A percentile compares a stretch with the other conserved stretches of the same genome.
phyloP scores from a whole-genome alignment of 352 stramenopile genomes.

The Ophiocytium majus region DNA sequence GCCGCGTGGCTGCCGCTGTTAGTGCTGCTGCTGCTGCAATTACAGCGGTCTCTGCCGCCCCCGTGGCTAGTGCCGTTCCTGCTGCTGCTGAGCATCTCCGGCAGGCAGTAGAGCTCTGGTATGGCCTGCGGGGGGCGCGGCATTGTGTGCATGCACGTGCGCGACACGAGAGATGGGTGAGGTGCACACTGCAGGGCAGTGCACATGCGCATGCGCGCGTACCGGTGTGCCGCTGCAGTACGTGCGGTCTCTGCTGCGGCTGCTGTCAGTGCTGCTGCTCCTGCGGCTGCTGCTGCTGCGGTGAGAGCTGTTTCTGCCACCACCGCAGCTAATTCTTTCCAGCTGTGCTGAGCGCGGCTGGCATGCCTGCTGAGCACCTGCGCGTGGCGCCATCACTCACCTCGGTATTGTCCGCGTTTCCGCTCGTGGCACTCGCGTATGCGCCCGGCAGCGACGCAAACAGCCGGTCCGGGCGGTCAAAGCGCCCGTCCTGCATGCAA shows the following conservation, averaged over 20 bases:
- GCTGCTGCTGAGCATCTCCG: constrained; percentile 80
- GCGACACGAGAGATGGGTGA: too few relatives aligned
- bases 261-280: background rate
- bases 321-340: too few relatives aligned
- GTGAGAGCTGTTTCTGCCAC: constrained; percentile 57
- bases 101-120: constrained; percentile 71
- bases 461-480: constrained; percentile 85
- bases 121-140: constrained; percentile 69
- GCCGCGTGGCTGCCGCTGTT: background rate
- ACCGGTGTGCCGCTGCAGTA: too few relatives aligned
- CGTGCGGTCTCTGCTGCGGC: too few relatives aligned
- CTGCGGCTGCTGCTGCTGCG: background rate
- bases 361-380: constrained; percentile 82
- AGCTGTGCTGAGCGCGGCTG: too few relatives aligned
- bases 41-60: constrained; percentile 58
- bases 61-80: too few relatives aligned
- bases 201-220: too few relatives aligned
- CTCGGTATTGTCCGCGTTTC: constrained; percentile 44
- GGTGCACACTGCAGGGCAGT: too few relatives aligned
- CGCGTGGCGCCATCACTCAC: too few relatives aligned
- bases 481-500: constrained; percentile 80
- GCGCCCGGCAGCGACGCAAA: constrained; percentile 84
- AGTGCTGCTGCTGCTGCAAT: background rate
- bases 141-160: too few relatives aligned
- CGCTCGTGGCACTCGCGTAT: constrained; percentile 62